Evolutionary conservation across 2,329 filamentous ascomycete genomes (phyloP), one percentile per base, ranked within the genome.

Genomic region (Ceratocystis alfenasii): DNA sequence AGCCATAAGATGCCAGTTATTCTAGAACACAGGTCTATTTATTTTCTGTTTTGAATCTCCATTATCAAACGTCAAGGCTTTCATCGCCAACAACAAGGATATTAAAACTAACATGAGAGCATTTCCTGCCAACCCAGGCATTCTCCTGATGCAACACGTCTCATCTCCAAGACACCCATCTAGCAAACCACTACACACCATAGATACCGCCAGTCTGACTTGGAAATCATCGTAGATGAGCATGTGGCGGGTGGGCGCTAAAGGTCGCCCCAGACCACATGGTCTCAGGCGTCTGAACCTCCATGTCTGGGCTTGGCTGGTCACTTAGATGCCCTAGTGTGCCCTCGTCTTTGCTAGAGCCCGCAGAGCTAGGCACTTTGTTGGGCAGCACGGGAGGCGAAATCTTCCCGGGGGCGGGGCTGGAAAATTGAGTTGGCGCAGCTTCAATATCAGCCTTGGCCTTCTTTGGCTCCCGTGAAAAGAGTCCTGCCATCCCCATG

Each of bases 401-500:
- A 22, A 57, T n/a, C 17, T 57, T 57, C 25, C 53, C 60, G 0
- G 60, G 60, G n/a, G 22, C 25, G 2, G 60, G 3, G 8, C 20
- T 7, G 12, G 41, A n/a, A 17, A 25, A 3, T 12, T 28, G 41
- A 8, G 41, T 20, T 25, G 41, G 60, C 1, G 60, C n/a, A 5
- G 60, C 60, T 15, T 62, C 71, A 17, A 62, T 62, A 28, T 62
- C 75, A 77, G 12, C 74, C 73, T 30, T 71, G 72, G 55, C 72
- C 60, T 62, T 62, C 15, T 46, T 46, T 10, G 73, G 50, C 71
- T 72, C 6, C 73, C 73, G 62, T 72, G 72, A 45, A 74, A 68
- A 0, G 25, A 87, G 70, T 30, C 81, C 76, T 70, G 80, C 79
- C n/a, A 89, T 71, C 0, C 87, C 86, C 71, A 88, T 73, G 75